Conservation (phyloP, 2,329 filamentous ascomycete species). For the Hypoxylon sp. region DNA sequence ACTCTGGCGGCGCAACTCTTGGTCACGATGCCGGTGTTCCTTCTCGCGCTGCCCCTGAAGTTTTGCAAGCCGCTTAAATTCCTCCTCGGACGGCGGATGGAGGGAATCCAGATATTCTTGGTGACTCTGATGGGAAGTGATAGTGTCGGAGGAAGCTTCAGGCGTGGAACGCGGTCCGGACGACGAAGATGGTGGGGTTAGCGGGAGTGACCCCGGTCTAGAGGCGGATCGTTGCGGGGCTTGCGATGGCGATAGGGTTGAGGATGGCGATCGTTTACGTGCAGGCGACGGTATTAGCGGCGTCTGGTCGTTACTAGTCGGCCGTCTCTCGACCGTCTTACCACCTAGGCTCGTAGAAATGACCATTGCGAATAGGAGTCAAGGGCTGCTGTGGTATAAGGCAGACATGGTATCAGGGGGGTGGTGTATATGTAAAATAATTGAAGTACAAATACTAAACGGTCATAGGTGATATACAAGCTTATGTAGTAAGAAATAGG, state of each 20-base stretch:
- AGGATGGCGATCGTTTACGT: slow-evolving; percentile 18
- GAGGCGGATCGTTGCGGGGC: slow-evolving; percentile 24
- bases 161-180: slow-evolving; percentile 31
- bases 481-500: no score
- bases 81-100: slow-evolving; percentile 55
- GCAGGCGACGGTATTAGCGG: slow-evolving; percentile 13
- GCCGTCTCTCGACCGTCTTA: slow-evolving; percentile 26
- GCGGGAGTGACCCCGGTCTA: slow-evolving; percentile 28
- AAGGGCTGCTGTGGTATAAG: not conserved
- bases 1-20: slow-evolving; percentile 45
- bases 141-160: slow-evolving; percentile 36
- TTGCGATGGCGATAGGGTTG: slow-evolving; percentile 15
- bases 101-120: slow-evolving; percentile 62
- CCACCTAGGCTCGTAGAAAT: slow-evolving; percentile 5
- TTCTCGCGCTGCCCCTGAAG: slow-evolving; percentile 59
- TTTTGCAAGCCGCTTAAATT: slow-evolving; percentile 58
- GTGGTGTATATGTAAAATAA: no score
- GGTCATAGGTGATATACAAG: no score
- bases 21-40: slow-evolving; percentile 53
- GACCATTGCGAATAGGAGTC: not conserved
- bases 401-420: slow-evolving; percentile 14
- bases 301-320: not conserved
- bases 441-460: no score
- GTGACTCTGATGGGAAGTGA: slow-evolving; percentile 40
- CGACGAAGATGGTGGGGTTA: slow-evolving; percentile 40